Evolutionary conservation across 2,329 filamentous ascomycete genomes (phyloP).

Genomic region (Cadophora sp.): DNA sequence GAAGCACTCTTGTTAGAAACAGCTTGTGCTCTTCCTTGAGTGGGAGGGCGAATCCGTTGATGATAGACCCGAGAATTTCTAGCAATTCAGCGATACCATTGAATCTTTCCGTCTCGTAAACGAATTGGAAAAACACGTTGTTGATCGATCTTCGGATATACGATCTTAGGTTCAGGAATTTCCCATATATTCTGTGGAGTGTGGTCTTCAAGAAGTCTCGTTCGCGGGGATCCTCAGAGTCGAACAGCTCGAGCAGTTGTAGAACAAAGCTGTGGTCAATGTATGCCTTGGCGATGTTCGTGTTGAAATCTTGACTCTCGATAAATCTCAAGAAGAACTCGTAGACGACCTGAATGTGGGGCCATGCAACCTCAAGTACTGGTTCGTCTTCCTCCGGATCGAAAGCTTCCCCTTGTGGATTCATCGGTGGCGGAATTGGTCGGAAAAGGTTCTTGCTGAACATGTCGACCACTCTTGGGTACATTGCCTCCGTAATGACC

Average conservation of each 20-base stretch:
- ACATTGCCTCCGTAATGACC: constrained; percentile 99
- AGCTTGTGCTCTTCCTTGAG: constrained; percentile 99
- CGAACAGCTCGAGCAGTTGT: constrained; percentile 95
- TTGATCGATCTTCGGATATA: constrained; percentile 99
- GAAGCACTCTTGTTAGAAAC: constrained; percentile 89
- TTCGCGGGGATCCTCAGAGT: constrained; percentile 96
- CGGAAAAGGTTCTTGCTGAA: constrained; percentile 98
- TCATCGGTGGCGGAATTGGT: constrained; percentile 95
- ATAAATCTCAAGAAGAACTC: constrained; percentile 99
- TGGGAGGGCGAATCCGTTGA: constrained; percentile 96
- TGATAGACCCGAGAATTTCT: constrained; percentile 97
- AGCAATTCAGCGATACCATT: constrained; percentile 97
- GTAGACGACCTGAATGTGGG: constrained; percentile 98
- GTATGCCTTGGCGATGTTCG: constrained; percentile 98
- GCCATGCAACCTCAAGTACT: constrained; percentile 97
- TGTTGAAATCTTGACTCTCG: constrained; percentile 99
- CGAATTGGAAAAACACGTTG: constrained; percentile 99
- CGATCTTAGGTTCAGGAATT: constrained; percentile 96
- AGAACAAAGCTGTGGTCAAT: constrained; percentile 98
- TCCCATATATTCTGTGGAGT: constrained; percentile 96
- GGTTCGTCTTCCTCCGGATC: constrained; percentile 99
- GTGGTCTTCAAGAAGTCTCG: constrained; percentile 98
- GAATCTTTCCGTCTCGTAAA: constrained; percentile 97
- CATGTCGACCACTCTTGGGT: constrained; percentile 98
- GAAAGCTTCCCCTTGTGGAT: constrained; percentile 96